These are phyloP conservation scores for Aureobasidium sp. DNA, from an alignment of 2,329 filamentous ascomycete species.

Conservation along the genomic window DNA sequence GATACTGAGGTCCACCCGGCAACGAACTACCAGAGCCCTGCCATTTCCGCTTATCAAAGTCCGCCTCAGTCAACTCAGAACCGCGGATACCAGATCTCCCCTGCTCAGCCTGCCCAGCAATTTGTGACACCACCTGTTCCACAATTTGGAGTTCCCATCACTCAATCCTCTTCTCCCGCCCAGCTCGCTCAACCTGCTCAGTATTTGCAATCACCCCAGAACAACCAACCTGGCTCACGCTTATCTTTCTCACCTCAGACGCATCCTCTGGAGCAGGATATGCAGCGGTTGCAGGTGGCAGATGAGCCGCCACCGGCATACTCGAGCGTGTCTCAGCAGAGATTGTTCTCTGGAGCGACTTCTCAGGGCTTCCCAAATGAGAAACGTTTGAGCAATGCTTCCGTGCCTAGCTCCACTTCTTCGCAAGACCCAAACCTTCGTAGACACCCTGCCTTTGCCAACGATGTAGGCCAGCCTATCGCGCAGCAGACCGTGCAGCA, in stretches of 20 bases:
- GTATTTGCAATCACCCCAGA: slow-evolving; percentile 5
- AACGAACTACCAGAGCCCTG: neutral
- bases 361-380: slow-evolving; percentile 63
- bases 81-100: slow-evolving; percentile 11
- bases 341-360: slow-evolving; percentile 31
- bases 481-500: slow-evolving; percentile 45
- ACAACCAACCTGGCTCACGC: neutral
- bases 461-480: slow-evolving; percentile 50
- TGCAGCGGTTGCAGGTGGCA: slow-evolving; percentile 69
- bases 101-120: neutral
- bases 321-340: slow-evolving; percentile 54
- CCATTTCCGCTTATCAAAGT: slow-evolving; percentile 24
- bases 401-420: slow-evolving; percentile 13
- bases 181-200: neutral
- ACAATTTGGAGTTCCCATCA: slow-evolving; percentile 23
- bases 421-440: slow-evolving; percentile 19
- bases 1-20: slow-evolving; percentile 54
- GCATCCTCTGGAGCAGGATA: slow-evolving; percentile 69
- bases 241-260: slow-evolving; percentile 7
- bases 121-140: slow-evolving; percentile 27
- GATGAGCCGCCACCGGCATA: slow-evolving; percentile 94
- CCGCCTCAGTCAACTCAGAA: slow-evolving; percentile 37
- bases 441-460: slow-evolving; percentile 84
- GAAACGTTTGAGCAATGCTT: slow-evolving; percentile 48
- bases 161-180: neutral